Base-by-base conservation (phyloP, 805 yeast genomes). In the Starmerella scarabaei region DNA sequence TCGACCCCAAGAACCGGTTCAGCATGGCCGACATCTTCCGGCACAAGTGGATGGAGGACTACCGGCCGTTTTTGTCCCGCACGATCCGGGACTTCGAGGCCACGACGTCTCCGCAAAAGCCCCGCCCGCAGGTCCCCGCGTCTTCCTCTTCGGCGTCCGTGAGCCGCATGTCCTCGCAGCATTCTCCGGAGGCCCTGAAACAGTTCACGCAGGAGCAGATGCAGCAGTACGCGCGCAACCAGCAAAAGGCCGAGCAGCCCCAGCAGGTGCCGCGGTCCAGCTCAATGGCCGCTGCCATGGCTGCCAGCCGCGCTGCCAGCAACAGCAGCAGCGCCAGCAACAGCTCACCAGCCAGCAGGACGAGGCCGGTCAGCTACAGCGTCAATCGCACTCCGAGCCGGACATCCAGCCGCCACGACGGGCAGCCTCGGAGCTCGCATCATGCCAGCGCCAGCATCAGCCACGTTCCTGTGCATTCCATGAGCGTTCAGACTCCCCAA, bases 81-180 rank as follows among this genome's bases (percentile, higher is more conserved):
- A 72, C 88, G 16, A 94, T 94, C 31, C 69, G 72, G 3, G 95
- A 88, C 57, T 91, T 96, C 96, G 97, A 88, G 40, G 49, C 45
- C 8, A 30, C 41, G 7, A 42, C 51, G 19, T 35, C 47, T 8
- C 43, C 45, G 45, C 45, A 37, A 30, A 12, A 31, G 32, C 35
- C 14, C 24, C 8, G 19, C 21, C 21, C 31, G 14, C 30, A 21
- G 21, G 24, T 16, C 18, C 17, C n/a, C n/a, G n/a, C n/a, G n/a
- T n/a, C n/a, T n/a, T 21, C 32, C 4, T 26, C 40, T 4, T n/a
- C 38, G 9, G 15, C 42, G 8, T 24, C 26, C n/a, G 24, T 31
- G n/a, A 9, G 20, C 31, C 1, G 7, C 2, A 14, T 33, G 21
- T 16, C 14, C 17, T 11, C 30, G 26, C 27, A 21, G n/a, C 26